Evolutionary conservation across 495 filamentous ascomycete species (phyloP).

Genomic region (Amphirosellinia nigrospora): DNA sequence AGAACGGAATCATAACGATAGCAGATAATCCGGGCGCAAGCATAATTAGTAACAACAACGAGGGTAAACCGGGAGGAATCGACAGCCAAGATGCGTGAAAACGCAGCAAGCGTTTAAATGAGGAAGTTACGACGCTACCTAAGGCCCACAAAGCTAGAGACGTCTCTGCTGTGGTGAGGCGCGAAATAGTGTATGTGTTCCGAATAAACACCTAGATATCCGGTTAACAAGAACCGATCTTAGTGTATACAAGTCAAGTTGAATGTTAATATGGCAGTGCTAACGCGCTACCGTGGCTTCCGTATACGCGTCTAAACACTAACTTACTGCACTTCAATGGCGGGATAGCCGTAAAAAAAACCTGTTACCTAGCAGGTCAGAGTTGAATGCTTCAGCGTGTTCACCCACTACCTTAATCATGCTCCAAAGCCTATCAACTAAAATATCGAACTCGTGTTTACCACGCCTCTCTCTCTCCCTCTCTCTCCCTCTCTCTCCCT

Average conservation of each 20-base stretch:
- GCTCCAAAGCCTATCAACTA: too few relatives aligned
- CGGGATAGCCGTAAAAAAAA: too few relatives aligned
- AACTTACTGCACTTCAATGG: too few relatives aligned
- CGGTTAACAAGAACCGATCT: background rate
- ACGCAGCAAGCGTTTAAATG: background rate
- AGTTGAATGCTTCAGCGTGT: too few relatives aligned
- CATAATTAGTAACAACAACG: background rate
- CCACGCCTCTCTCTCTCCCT: too few relatives aligned
- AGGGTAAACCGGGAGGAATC: background rate
- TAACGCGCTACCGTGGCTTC: too few relatives aligned
- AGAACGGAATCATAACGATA: background rate
- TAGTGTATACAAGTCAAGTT: background rate
- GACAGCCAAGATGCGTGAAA: background rate
- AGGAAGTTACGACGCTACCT: background rate
- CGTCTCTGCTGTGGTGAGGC: background rate
- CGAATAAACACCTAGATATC: background rate
- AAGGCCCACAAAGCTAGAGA: background rate
- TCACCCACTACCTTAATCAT: too few relatives aligned
- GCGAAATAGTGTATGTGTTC: background rate
- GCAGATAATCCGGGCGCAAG: background rate
- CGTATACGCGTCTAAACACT: too few relatives aligned
- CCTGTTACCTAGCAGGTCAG: too few relatives aligned
- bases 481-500: too few relatives aligned
- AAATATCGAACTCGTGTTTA: too few relatives aligned
- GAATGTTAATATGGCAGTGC: background rate